Evolutionary conservation across 2,329 filamentous ascomycete species (phyloP), one percentile per base, ranked within the genome.

Genomic region (Diplodia seriata): DNA sequence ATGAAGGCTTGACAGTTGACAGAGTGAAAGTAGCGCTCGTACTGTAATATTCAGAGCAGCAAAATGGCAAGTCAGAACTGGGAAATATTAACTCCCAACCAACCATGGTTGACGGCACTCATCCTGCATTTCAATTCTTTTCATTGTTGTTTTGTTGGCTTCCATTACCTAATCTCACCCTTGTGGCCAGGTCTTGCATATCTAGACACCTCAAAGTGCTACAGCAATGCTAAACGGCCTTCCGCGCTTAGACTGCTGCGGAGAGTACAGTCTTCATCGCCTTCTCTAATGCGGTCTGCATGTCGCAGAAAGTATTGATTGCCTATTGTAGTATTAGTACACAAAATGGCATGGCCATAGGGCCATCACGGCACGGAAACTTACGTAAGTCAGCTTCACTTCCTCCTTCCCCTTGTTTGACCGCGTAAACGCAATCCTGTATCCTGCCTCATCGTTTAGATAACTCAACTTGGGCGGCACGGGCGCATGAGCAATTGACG

Each of bases 291-390:
- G 81, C 81, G 11, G 84, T 80, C 73, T 88, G 86, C 75, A 85
- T 85, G 65, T 86, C 83, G 59, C 79, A 82, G 74, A 88, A 88
- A 66, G 86, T 87, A 70, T 86, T 86, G 59, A 88, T 83, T 9
- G 86, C 86, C 76, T 85, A 78, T 12, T 81, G 74, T 15, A 20
- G 23, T 40, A 69, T 15, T 4, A 56, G 18, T n/a, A 33, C 15
- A 29, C 23, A 4, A 29, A 38, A 23, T 15, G 7, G 18, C 23
- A 36, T 14, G 53, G n/a, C 23, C 43, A 49, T 2, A 6, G 9
- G 18, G 4, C 43, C 43, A 49, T 20, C 6, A 1, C 18, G 4
- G 43, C 20, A 18, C 43, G 18, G 15, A 11, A 49, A 61, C 56
- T 61, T 15, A 49, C 56, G 47, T 61, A 61, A 7, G 9, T 31